Conservation (phyloP, 192 early-diverging fungal species). For the Coemansia brasiliensis region DNA sequence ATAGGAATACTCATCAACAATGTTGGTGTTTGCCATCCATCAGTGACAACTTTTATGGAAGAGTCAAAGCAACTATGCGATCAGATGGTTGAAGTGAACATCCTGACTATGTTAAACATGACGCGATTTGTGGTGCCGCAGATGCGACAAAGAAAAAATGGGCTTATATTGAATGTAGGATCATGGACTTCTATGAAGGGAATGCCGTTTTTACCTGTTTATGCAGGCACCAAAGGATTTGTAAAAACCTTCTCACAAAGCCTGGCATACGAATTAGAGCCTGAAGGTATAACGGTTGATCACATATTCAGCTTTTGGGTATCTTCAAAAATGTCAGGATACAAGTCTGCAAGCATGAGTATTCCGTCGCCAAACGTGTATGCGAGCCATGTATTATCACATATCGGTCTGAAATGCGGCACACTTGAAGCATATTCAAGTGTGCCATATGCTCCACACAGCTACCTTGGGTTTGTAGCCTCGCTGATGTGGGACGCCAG, state of each 20-base stretch:
- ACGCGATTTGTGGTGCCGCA: constrained; percentile 78
- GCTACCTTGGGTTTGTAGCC: constrained; percentile 39
- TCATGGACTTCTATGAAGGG: constrained; percentile 83
- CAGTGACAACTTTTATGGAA: constrained; percentile 81
- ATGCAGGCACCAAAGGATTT: constrained; percentile 92
- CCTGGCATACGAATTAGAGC: constrained; percentile 75
- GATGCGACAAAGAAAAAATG: constrained; percentile 70
- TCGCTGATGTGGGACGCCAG: constrained; percentile 39
- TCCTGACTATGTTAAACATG: constrained; percentile 75
- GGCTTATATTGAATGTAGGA: constrained; percentile 90
- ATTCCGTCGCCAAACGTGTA: constrained; percentile 79
- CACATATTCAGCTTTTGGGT: constrained; percentile 94
- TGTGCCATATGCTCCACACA: constrained; percentile 50
- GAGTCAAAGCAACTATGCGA: constrained; percentile 67
- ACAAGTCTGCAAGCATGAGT: constrained; percentile 70
- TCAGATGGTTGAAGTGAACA: constrained; percentile 83
- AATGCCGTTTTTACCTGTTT: constrained; percentile 84
- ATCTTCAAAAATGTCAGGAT: constrained; percentile 90
- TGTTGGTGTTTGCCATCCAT: constrained; percentile 84
- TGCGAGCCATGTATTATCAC: constrained; percentile 70
- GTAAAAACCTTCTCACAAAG: constrained; percentile 87
- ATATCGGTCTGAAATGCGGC: constrained; percentile 68
- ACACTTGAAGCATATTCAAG: constrained; percentile 36
- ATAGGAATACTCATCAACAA: constrained; percentile 81
- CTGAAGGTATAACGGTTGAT: constrained; percentile 78